Percentiles rank a stretch among this genome's conserved stretches.
Evolutionary conservation across 805 yeast genomes (phyloP).

Genomic region (Starmerella cellae): DNA sequence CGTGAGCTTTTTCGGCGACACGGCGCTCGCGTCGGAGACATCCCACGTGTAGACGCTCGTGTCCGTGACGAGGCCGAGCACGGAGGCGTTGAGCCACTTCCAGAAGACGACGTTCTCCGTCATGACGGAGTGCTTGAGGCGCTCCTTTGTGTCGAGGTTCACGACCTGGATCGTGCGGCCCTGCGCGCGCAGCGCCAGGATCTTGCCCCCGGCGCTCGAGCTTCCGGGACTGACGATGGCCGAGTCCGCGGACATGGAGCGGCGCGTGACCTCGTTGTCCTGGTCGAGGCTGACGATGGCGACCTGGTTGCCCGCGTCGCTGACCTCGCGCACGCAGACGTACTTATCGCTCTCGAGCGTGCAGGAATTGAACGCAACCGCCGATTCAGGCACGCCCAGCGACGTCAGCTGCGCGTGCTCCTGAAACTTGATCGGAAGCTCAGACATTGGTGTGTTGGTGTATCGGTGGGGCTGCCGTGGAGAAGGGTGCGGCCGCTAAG

Average conservation of each 20-base stretch:
- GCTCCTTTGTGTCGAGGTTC: constrained; percentile 73
- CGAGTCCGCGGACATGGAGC: constrained; percentile 92
- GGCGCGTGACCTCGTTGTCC: constrained; percentile 67
- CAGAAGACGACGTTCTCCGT: constrained; percentile 85
- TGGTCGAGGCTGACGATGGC: constrained; percentile 79
- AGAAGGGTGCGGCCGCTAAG: neutral
- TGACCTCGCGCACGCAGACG: constrained; percentile 46
- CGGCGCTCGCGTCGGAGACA: constrained; percentile 61
- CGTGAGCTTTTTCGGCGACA: constrained; percentile 70
- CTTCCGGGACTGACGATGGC: constrained; percentile 87
- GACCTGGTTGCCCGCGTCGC: constrained; percentile 53
- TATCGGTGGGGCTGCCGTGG: neutral
- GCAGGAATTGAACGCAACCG: constrained; percentile 84
- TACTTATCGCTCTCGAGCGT: constrained; percentile 88
- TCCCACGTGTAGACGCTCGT: constrained; percentile 67
- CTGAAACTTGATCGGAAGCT: constrained; percentile 92
- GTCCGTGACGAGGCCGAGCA: constrained; percentile 75
- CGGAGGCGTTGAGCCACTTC: constrained; percentile 73
- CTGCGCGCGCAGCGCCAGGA: constrained; percentile 87
- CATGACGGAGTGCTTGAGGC: constrained; percentile 75
- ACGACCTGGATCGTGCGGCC: constrained; percentile 90
- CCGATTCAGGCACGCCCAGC: constrained; percentile 70
- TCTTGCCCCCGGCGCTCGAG: constrained; percentile 36
- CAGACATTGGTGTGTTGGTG: no score
- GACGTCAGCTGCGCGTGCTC: constrained; percentile 82